Evolutionary conservation across 148 eudicot species (phyloP), one percentile per base, ranked within the genome.

Genomic region (Rhododendron mucronatum): DNA sequence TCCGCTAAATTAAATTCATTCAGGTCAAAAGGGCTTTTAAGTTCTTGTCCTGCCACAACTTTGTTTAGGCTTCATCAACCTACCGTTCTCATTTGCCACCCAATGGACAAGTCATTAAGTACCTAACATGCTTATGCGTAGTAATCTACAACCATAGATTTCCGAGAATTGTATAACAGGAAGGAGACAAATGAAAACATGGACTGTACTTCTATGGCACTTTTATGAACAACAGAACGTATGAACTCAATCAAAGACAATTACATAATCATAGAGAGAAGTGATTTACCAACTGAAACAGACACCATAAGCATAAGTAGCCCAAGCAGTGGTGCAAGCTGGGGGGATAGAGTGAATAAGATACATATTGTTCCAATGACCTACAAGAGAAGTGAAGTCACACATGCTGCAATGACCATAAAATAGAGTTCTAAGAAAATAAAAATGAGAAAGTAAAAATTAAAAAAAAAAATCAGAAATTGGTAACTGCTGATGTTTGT

Each of bases 291-390:
- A 79, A 94, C 98, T 90, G 90, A 91, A 86, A 85, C 67, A 89
- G 99, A 97, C 37, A 95, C 96, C 23, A 90, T 63, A 91, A 97
- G 96, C 95, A 94, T 93, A 84, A 97, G 92, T 37, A 94, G 77
- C 74, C 95, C 98, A 86, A 97, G 88, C 78, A 95, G 88, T 81
- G 99, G 99, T 53, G 98, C 99, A 63, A 97, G 96, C 87, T 92
- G 94, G 65, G 96, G 95, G 85, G 99, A 94, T 69, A 97, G 92
- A 86, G 90, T 90, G 88, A 93, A 97, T 86, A 97, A 89, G 84
- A 97, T 90, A 91, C 93, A 90, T 35, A 97, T 74, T 71, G 98
- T 97, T 86, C 99, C 99, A 84, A 93, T 51, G 74, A 97, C 95
- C 99, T 97, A 93, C 87, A 93, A 90, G 84, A 69, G 85, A 87